Conservation (phyloP, 441 rosid genomes). For the Daphne laureola region DNA sequence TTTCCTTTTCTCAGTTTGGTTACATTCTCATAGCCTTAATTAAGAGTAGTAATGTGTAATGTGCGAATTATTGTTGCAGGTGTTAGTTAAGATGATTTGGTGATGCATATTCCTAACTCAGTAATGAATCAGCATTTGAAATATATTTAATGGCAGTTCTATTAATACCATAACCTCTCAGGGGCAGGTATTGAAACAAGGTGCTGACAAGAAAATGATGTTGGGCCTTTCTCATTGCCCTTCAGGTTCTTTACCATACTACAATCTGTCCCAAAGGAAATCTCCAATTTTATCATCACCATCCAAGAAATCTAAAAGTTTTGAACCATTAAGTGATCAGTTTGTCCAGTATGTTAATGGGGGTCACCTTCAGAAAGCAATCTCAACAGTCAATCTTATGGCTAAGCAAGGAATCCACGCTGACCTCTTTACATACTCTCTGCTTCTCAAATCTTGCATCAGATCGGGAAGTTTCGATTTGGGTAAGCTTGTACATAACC, state of each 20-base stretch:
- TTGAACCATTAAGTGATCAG: constrained; percentile 19
- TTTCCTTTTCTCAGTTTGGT: no score
- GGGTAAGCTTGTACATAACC: constrained; percentile 36
- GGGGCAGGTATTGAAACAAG: no score
- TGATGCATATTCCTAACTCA: no score
- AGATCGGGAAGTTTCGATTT: constrained; percentile 40
- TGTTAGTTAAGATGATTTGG: no score
- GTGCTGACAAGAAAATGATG: constrained; percentile 11
- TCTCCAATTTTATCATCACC: constrained; percentile 4
- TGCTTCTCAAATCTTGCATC: constrained; percentile 57
- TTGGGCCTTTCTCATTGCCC: constrained; percentile 26
- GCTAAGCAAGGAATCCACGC: constrained; percentile 27
- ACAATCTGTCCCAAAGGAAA: constrained; percentile 13
- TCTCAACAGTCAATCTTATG: constrained; percentile 37
- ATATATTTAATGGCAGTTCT: no score
- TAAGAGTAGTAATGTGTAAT: no score
- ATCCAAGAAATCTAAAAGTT: constrained; percentile 1
- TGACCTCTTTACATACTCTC: constrained; percentile 39
- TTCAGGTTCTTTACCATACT: constrained; percentile 31
- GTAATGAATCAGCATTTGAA: no score
- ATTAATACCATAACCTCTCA: no score
- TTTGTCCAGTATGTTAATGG: constrained; percentile 36
- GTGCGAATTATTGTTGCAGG: no score
- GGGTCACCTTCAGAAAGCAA: constrained; percentile 37
- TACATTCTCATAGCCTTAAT: no score